phyloP scores from a whole-genome alignment of 148 eudicot genomes.

The Hydrangea macrophylla region DNA sequence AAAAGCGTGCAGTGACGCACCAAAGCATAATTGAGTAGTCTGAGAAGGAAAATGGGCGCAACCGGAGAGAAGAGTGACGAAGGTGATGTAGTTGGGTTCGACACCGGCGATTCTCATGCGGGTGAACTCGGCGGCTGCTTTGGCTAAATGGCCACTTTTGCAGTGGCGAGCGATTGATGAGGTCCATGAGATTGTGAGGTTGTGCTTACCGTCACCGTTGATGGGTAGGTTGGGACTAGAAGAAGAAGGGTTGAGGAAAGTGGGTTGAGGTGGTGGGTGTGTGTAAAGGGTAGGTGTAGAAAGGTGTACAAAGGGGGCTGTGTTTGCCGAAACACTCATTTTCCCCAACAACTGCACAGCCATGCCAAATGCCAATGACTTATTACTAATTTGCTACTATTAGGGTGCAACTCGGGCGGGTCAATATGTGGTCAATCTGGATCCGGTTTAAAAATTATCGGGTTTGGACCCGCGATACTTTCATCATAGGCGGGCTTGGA shows the following conservation, averaged over 20 bases:
- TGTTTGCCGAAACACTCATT: too few species aligned
- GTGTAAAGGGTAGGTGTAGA: background rate
- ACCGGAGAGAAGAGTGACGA: conserved; percentile 63
- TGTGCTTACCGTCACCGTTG: conserved; percentile 5
- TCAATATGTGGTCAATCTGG: too few species aligned
- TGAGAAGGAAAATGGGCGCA: conserved; percentile 48
- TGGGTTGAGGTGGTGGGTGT: background rate
- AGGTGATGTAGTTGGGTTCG: conserved; percentile 65
- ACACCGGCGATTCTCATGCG: conserved; percentile 47
- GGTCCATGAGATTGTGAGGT: conserved; percentile 64
- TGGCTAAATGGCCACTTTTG: conserved; percentile 39
- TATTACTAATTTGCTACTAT: too few species aligned
- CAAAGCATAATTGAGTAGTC: conserved; percentile 28
- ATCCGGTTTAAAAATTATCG: too few species aligned
- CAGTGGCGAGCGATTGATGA: conserved; percentile 52
- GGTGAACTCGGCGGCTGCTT: conserved; percentile 42
- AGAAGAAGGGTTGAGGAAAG: background rate
- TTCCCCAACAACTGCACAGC: too few species aligned
- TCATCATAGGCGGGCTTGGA: too few species aligned
- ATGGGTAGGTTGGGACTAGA: background rate
- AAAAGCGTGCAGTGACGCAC: conserved; percentile 46
- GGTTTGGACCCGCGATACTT: too few species aligned
- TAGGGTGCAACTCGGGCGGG: too few species aligned
- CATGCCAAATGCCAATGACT: too few species aligned
- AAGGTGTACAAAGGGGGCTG: too few species aligned